Evolutionary conservation across 2,329 filamentous ascomycete genomes (phyloP).

Genomic region (Claviceps spartinae): DNA sequence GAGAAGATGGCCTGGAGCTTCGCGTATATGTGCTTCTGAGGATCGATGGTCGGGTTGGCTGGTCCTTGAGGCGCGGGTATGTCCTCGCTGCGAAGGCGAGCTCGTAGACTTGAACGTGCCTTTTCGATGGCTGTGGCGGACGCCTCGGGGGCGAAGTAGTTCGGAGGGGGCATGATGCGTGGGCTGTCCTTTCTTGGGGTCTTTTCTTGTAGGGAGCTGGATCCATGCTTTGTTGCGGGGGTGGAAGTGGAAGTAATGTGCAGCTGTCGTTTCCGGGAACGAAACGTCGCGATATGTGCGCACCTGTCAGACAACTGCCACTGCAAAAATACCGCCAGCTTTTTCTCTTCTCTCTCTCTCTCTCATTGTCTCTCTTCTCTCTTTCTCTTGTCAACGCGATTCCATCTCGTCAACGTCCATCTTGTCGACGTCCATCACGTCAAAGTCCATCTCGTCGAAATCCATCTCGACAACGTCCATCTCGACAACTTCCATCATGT

Average conservation of each 20-base stretch:
- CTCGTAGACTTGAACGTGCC: slow-evolving; percentile 11
- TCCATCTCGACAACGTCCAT: no score
- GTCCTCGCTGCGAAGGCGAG: slow-evolving; percentile 15
- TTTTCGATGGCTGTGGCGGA: slow-evolving; percentile 5
- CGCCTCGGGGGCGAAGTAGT: background rate
- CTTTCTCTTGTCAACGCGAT: no score
- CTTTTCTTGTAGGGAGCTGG: no score
- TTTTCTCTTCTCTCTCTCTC: no score
- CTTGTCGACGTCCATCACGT: no score
- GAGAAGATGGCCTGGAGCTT: slow-evolving; percentile 14
- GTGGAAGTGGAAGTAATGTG: background rate
- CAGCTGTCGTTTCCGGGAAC: background rate
- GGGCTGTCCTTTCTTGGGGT: no score
- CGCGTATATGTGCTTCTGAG: slow-evolving; percentile 10
- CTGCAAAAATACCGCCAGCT: background rate
- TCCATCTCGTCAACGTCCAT: no score
- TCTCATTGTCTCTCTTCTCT: no score
- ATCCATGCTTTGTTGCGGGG: background rate
- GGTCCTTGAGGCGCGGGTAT: background rate
- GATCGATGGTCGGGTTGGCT: background rate
- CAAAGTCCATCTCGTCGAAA: no score
- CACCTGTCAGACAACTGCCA: background rate
- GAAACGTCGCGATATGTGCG: background rate
- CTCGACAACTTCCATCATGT: no score
- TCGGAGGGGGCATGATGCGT: slow-evolving; percentile 3